phyloP scores from a whole-genome alignment of 208 protist genomes.

The Acanthamoeba triangularis region DNA sequence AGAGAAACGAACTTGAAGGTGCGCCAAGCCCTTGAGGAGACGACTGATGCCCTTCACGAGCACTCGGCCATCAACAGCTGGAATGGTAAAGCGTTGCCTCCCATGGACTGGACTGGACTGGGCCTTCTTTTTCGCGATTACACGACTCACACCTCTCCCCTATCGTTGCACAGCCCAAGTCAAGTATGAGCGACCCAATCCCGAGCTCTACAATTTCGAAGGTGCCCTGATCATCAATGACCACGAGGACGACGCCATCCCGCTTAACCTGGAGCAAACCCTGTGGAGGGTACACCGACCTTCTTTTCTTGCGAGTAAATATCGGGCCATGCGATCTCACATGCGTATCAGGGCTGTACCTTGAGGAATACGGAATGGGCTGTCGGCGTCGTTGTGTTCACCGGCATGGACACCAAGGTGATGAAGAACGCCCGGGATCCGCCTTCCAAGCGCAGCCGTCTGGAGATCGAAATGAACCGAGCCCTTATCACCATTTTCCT shows the following conservation, averaged over 20 bases:
- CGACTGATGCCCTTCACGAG: conserved; percentile 40
- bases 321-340: neutral
- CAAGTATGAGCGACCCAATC: conserved; percentile 79
- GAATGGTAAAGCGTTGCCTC: neutral
- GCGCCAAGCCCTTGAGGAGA: conserved; percentile 70
- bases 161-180: conserved; percentile 7
- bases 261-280: conserved; percentile 67
- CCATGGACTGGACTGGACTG: neutral
- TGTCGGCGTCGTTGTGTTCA: conserved; percentile 87
- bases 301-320: neutral
- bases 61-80: conserved; percentile 37
- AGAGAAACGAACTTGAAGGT: conserved; percentile 78
- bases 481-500: conserved; percentile 85
- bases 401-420: conserved; percentile 90
- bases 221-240: conserved; percentile 57
- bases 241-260: conserved; percentile 38
- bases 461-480: conserved; percentile 86
- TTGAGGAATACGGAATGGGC: conserved; percentile 86
- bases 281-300: conserved; percentile 16
- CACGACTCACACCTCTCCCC: neutral
- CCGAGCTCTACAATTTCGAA: conserved; percentile 77
- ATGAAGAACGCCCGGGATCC: conserved; percentile 85
- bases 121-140: neutral
- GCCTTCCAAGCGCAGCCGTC: conserved; percentile 82
- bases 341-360: conserved; percentile 74